A percentile compares a stretch with the other conserved stretches of the same genome.
Evolutionary conservation across 2,329 filamentous ascomycete species (phyloP).

Genomic region (Macrophomina tecta): DNA sequence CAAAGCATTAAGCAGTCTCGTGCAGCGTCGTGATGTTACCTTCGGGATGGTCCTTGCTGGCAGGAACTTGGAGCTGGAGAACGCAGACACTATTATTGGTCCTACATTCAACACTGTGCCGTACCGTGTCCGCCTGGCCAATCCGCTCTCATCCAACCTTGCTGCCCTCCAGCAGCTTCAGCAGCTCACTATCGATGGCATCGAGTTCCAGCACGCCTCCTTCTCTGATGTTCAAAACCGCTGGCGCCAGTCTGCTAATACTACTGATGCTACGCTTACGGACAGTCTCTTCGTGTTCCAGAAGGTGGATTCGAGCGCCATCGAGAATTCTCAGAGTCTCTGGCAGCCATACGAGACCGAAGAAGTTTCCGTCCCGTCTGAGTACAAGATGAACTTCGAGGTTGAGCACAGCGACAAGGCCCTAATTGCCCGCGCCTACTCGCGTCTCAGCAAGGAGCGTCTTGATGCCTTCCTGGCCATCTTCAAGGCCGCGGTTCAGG

Average conservation of each 20-base stretch:
- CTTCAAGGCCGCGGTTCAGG: constrained; percentile 20
- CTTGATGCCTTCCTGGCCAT: constrained; percentile 23
- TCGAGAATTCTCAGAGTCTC: constrained; percentile 17
- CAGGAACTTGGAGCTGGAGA: constrained; percentile 53
- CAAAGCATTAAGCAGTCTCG: constrained; percentile 24
- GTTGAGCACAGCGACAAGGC: constrained; percentile 20
- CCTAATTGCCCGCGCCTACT: constrained; percentile 19
- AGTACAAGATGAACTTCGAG: constrained; percentile 28
- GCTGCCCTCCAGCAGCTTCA: constrained; percentile 65
- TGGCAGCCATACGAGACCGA: constrained; percentile 27
- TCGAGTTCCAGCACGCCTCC: constrained; percentile 29
- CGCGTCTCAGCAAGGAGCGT: constrained; percentile 19
- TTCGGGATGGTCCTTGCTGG: constrained; percentile 68
- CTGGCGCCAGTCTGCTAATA: constrained; percentile 20
- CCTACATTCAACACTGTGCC: constrained; percentile 68
- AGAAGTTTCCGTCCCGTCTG: constrained; percentile 23
- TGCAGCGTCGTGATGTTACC: constrained; percentile 49
- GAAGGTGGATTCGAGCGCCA: constrained; percentile 13
- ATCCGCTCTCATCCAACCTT: constrained; percentile 55
- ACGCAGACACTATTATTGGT: constrained; percentile 62
- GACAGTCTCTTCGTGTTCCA: constrained; percentile 28
- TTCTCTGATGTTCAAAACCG: constrained; percentile 25
- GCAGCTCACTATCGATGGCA: constrained; percentile 58
- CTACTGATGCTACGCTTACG: constrained; percentile 19
- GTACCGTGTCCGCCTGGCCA: constrained; percentile 51